These are phyloP conservation scores for Scedosporium dehoogii DNA, from an alignment of 2,329 filamentous ascomycete genomes.

Conservation along the genomic window DNA sequence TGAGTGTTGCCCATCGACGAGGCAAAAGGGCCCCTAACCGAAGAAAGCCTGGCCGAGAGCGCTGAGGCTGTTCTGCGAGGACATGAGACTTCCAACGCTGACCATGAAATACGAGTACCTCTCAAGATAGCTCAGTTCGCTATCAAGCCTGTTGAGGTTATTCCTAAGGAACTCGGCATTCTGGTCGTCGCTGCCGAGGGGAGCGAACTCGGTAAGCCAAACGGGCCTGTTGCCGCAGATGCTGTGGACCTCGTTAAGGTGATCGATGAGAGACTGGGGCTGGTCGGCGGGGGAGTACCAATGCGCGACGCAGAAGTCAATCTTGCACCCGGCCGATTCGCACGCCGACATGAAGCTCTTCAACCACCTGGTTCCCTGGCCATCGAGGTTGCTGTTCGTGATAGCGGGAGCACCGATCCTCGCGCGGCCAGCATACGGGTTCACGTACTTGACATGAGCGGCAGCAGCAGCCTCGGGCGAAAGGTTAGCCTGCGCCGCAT, in stretches of 20 bases:
- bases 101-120: constrained; percentile 49
- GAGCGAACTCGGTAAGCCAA: constrained; percentile 58
- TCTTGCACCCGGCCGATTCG: constrained; percentile 33
- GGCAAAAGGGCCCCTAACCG: neutral
- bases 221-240: constrained; percentile 39
- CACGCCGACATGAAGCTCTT: constrained; percentile 41
- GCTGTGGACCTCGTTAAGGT: constrained; percentile 36
- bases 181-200: constrained; percentile 32
- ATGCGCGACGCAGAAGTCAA: constrained; percentile 53
- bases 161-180: constrained; percentile 37
- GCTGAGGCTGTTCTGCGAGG: constrained; percentile 29
- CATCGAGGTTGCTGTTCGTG: constrained; percentile 43
- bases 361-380: constrained; percentile 49
- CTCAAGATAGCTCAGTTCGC: constrained; percentile 35
- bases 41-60: constrained; percentile 40
- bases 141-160: constrained; percentile 38
- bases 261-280: constrained; percentile 40
- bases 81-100: constrained; percentile 29
- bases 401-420: constrained; percentile 50
- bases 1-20: constrained; percentile 12
- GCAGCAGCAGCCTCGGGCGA: constrained; percentile 39
- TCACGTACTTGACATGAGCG: constrained; percentile 43
- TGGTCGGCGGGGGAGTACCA: constrained; percentile 48
- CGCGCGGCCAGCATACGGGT: constrained; percentile 41
- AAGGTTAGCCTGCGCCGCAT: constrained; percentile 48